phyloP scores from a whole-genome alignment of 2,329 filamentous ascomycete genomes.

The Dryadomyces quercivorus region DNA sequence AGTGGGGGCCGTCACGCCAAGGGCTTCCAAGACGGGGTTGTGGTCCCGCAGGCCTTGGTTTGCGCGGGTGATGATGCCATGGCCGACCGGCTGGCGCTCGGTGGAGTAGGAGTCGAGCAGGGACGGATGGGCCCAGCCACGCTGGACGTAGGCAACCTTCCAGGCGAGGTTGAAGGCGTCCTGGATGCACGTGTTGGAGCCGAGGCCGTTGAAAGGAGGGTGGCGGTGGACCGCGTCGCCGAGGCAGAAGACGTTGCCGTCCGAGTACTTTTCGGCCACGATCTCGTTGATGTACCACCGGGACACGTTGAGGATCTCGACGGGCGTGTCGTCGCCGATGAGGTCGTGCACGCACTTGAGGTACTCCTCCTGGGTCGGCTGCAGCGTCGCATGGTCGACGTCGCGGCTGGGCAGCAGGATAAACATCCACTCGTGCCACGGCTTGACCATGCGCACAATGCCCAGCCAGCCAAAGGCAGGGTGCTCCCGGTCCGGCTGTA shows the following conservation, averaged over 20 bases:
- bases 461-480: slow-evolving; percentile 37
- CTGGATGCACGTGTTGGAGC: slow-evolving; percentile 46
- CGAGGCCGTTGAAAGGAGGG: slow-evolving; percentile 43
- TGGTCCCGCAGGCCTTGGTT: slow-evolving; percentile 46
- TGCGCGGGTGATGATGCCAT: slow-evolving; percentile 36
- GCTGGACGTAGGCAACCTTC: slow-evolving; percentile 36
- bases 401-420: slow-evolving; percentile 36
- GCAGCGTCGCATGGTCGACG: slow-evolving; percentile 26
- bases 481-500: slow-evolving; percentile 39
- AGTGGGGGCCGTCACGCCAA: slow-evolving; percentile 29
- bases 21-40: slow-evolving; percentile 27
- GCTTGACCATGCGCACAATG: slow-evolving; percentile 47
- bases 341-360: slow-evolving; percentile 29
- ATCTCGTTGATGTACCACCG: slow-evolving; percentile 52
- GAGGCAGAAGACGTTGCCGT: slow-evolving; percentile 30
- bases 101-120: slow-evolving; percentile 30
- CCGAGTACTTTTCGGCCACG: slow-evolving; percentile 41
- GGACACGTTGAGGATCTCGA: slow-evolving; percentile 39
- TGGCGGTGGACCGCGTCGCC: slow-evolving; percentile 48
- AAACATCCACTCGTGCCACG: slow-evolving; percentile 52
- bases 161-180: slow-evolving; percentile 44
- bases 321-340: slow-evolving; percentile 41
- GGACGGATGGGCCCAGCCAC: slow-evolving; percentile 20
- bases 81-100: slow-evolving; percentile 38
- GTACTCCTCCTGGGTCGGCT: slow-evolving; percentile 1